Base-by-base conservation (phyloP, 345 rosid species). In the Lenwebbia sp. region DNA sequence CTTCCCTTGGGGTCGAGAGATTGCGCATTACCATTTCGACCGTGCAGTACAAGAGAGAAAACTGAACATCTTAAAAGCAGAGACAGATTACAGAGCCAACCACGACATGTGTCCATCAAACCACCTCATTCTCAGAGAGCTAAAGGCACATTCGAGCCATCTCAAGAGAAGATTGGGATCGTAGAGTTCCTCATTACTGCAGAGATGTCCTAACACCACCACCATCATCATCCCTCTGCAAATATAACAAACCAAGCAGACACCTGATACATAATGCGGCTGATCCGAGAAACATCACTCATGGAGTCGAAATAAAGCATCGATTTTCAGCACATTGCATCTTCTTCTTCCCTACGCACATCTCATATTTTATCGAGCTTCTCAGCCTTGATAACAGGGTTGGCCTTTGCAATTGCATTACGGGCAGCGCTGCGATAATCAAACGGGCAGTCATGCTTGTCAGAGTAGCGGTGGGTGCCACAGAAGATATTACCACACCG, bases 311-410 rank as follows among this genome's bases (percentile, higher is more conserved):
- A 86, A 84, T 75, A 85, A 86, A 85, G 88, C 89, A 86, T 85
- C 89, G 54, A 40, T 74, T 84, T 91, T 90, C 84, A 84, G n/a
- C 44, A 86, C 15, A 23, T 33, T 44, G 82, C 44, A 84, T 84
- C 54, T 76, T 85, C 87, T 51, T 70, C 47, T 70, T 70, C 78
- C 47, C 78, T 37, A 70, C 7, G 47, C 78, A 70, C 3, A 13
- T 70, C 78, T 88, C 87, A 96, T 88, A 96, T 94, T 88, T 96
- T 96, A 87, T 96, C 96, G 10, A 96, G 99, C 94, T 96, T 96
- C 90, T 95, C 97, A 70, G 98, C 97, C 89, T 93, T 96, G 88
- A 96, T 92, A 86, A 95, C 90, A 8, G 99, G 99, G 89, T 96
- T 96, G 84, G 98, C 96, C 89, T 91, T 94, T 26, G 98, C 96